A percentile compares a stretch with the other conserved stretches of the same genome.
phyloP scores from a whole-genome alignment of 257 asterid genomes.

The Datura wrightii region DNA sequence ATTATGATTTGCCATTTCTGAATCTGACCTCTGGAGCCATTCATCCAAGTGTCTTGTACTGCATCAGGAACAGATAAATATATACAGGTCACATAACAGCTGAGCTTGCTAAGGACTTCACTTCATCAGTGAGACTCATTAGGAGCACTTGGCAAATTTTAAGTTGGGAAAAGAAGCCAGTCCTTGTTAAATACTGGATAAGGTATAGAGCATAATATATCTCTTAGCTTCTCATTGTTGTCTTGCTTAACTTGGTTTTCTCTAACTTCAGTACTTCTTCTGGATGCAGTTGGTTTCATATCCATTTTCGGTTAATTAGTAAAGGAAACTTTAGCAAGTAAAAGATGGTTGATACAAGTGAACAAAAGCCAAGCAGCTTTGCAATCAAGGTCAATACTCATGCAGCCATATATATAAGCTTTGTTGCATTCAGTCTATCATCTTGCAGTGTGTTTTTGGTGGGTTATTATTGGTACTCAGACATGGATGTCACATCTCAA shows the following conservation, averaged over 20 bases:
- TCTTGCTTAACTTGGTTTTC: neutral
- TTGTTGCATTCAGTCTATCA: neutral
- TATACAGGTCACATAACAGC: neutral
- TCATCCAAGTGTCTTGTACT: neutral
- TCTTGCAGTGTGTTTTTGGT: neutral
- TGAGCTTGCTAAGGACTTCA: neutral
- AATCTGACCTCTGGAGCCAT: neutral
- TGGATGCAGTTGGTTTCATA: neutral
- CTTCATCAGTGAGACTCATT: neutral
- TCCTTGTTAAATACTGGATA: neutral
- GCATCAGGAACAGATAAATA: slow-evolving; percentile 7
- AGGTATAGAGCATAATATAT: neutral
- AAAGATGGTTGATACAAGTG: slow-evolving; percentile 2
- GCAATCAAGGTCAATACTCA: neutral
- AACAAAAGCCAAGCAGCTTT: neutral
- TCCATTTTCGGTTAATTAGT: neutral
- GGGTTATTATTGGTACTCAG: no score
- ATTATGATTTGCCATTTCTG: neutral
- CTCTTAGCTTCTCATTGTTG: neutral
- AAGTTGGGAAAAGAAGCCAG: neutral
- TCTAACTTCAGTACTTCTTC: neutral
- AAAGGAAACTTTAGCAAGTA: neutral
- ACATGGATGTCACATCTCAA: no score
- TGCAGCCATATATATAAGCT: neutral
- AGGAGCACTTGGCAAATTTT: neutral